Conservation (phyloP, 139 green algal species). For the Chlamydomonas sp. region DNA sequence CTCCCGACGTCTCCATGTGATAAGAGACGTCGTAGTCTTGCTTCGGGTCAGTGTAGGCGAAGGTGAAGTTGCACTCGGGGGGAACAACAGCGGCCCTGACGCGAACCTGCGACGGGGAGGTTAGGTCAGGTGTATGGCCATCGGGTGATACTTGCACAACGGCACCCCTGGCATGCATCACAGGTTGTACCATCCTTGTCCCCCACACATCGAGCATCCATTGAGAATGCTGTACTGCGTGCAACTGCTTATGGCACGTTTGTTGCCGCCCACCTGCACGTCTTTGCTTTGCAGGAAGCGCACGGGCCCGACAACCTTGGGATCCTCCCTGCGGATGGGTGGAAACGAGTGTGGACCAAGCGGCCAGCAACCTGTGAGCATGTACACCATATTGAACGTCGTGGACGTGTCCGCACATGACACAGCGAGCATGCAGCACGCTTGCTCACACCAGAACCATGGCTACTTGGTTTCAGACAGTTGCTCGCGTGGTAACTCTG, state of each 20-base stretch:
- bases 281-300: slow-evolving; percentile 34
- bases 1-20: slow-evolving; percentile 43
- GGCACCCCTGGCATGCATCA: too few relatives aligned
- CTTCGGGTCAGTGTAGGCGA: slow-evolving; percentile 70
- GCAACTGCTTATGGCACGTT: background rate
- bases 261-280: slow-evolving; percentile 30
- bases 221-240: too few relatives aligned
- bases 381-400: too few relatives aligned
- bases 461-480: background rate
- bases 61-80: slow-evolving; percentile 24
- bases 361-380: background rate
- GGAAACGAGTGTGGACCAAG: background rate
- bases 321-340: slow-evolving; percentile 29
- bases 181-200: too few relatives aligned
- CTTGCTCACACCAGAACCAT: background rate
- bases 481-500: background rate
- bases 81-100: background rate
- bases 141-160: background rate
- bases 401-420: background rate
- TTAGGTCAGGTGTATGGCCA: background rate
- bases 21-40: slow-evolving; percentile 73
- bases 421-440: slow-evolving; percentile 8
- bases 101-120: slow-evolving; percentile 4
- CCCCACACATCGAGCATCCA: too few relatives aligned
- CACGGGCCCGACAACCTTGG: slow-evolving; percentile 15